phyloP scores from a whole-genome alignment of 768 basidiomycete genomes.

The Exsudoporus frostii region DNA sequence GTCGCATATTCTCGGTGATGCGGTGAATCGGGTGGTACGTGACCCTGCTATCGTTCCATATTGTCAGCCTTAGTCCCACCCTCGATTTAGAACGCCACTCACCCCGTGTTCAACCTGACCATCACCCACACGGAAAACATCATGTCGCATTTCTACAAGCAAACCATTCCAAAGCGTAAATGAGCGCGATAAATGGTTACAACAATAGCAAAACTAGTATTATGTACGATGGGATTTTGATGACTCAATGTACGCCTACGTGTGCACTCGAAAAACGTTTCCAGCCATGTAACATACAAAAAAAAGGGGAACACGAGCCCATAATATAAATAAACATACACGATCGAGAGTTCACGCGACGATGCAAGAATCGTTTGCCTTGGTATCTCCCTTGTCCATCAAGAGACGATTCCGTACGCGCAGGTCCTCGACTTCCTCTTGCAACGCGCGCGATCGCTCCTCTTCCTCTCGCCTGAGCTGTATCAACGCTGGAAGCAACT shows the following conservation, averaged over 20 bases:
- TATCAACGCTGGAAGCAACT: conserved; percentile 43
- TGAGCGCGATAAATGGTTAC: neutral
- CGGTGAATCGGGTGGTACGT: conserved; percentile 61
- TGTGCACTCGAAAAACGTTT: neutral
- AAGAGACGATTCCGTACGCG: conserved; percentile 43
- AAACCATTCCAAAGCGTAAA: conserved; percentile 41
- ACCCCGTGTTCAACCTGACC: conserved; percentile 76
- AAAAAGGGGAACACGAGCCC: neutral
- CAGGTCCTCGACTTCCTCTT: conserved; percentile 49
- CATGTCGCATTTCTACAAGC: conserved; percentile 72
- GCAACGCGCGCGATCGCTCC: conserved; percentile 35
- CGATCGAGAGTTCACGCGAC: conserved; percentile 17
- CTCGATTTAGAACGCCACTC: conserved; percentile 66
- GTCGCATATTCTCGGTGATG: conserved; percentile 53
- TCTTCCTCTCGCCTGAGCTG: conserved; percentile 44
- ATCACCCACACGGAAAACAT: conserved; percentile 62
- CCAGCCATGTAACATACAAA: neutral
- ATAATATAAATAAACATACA: neutral
- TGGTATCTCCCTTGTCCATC: conserved; percentile 31
- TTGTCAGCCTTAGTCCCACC: no score
- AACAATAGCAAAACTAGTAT: neutral
- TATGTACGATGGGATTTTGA: conserved; percentile 1
- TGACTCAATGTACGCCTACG: neutral
- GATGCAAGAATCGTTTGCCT: conserved; percentile 29
- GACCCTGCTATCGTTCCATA: neutral